Evolutionary conservation across 768 basidiomycete genomes (phyloP).

Genomic region (Pisolithus orientalis): DNA sequence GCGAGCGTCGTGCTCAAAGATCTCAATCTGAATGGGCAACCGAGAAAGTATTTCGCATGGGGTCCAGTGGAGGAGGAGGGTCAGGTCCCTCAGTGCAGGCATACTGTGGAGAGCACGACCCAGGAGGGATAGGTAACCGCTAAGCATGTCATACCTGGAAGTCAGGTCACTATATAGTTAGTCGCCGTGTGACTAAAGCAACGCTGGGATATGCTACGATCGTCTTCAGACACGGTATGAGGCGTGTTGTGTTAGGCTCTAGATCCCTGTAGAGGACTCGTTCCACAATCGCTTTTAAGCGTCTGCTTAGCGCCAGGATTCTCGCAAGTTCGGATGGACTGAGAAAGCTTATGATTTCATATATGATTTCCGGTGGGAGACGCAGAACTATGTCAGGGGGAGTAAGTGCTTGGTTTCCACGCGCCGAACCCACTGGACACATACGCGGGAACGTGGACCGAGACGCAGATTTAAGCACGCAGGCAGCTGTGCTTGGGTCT

Average conservation of each 20-base stretch:
- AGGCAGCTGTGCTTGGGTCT: neutral
- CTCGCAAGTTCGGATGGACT: constrained; percentile 2
- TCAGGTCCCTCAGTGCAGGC: constrained; percentile 18
- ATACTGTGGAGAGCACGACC: constrained; percentile 15
- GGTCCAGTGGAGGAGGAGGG: constrained; percentile 18
- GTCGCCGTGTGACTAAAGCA: constrained; percentile 5
- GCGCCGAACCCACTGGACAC: neutral
- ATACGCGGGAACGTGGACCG: neutral
- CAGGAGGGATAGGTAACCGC: constrained; percentile 9
- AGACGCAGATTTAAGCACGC: neutral
- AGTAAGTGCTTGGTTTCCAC: neutral
- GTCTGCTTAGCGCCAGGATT: neutral
- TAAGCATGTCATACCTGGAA: neutral
- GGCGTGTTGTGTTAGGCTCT: neutral
- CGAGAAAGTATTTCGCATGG: constrained; percentile 13
- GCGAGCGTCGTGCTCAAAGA: constrained; percentile 18
- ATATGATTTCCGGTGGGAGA: constrained; percentile 8
- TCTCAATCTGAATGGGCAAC: constrained; percentile 19
- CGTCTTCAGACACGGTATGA: constrained; percentile 10
- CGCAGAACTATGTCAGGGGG: neutral
- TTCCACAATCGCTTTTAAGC: constrained; percentile 4
- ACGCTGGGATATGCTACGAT: constrained; percentile 5
- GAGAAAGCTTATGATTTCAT: constrained; percentile 3
- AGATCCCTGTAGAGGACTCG: constrained; percentile 5
- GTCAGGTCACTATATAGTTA: constrained; percentile 4